Evolutionary conservation across 2,329 filamentous ascomycete species (phyloP), one percentile per base, ranked within the genome.

Genomic region (Claviceps arundinis): DNA sequence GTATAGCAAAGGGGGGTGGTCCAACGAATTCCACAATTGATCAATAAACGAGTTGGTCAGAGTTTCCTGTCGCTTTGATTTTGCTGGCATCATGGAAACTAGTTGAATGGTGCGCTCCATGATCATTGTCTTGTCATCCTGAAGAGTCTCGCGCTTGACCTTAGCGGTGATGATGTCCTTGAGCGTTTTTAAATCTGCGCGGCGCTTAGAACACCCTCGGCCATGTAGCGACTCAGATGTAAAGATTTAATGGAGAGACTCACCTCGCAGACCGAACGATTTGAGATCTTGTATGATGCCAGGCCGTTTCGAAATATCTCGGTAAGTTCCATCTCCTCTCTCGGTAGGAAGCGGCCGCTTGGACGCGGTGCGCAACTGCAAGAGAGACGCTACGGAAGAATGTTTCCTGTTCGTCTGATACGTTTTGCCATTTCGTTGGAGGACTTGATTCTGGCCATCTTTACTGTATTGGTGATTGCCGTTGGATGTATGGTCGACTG

Each of bases 51-150:
- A 65, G 59, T 84, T 81, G 8, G 85, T 88, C 47, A 89, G 70
- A 50, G 81, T 69, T 43, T 75, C 70, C 9, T 84, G 74, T 26
- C 76, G 73, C 58, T 77, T 77, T 1, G 84, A 88, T 51, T 76
- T 71, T 48, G 75, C 68, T 1, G 82, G 83, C 37, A 89, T 70
- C 37, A 76, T 77, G 13, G 82, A 75, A 5, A 87, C 83, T 16
- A 89, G 72, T 70, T 83, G 78, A 55, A 89, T 87, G 5, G 84
- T 74, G 7, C 79, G 73, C 65, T 89, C 85, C 80, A 89, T 87
- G 45, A 88, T 71, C 73, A 87, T 85, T 1, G 82, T 85, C 68
- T 85, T 86, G 69, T 91, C 87, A 59, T 91, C 82, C 5, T 80
- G 67, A 11, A 83, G 71, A 47, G 78, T 71, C 53, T 76, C 74